Evolutionary conservation across 108 stramenopile genomes (phyloP), one percentile per base, ranked within the genome.

Genomic region (Cyclotella sp.): DNA sequence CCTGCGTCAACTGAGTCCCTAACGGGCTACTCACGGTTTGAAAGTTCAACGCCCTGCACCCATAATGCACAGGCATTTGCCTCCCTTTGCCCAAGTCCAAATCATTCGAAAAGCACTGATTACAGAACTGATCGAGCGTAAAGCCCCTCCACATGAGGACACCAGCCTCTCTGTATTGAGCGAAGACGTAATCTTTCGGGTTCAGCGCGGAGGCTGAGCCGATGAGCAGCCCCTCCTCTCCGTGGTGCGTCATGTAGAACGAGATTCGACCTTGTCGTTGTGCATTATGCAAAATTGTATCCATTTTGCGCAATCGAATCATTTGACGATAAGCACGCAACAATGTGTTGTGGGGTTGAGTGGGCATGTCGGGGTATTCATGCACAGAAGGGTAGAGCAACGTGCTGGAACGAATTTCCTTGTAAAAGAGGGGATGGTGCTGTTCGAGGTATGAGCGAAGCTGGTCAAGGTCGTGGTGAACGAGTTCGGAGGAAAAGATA

Each of bases 21-120:
- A 99, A 89, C 0, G 97, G 97, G 61, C 94, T 88, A 13, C 91
- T 94, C 2, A 99, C 95, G 14, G 99, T 99, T 54, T 98, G 97
- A 68, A 92, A 98, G 79, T 98, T 95, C 44, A 97, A 84, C 12
- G 94, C 95, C 47, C 85, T 73, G 11, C 85, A 87, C 43, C 99
- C 99, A 70, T 99, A 99, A 86, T 99, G 99, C 24, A 99, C 86
- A 13, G 99, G 99, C 99, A 99, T 99, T 83, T 98, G 97, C 24
- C 98, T 70, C 64, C 97, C 99, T 79, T 96, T 97, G 46, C 97
- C 98, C 27, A 93, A 75, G 73, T 98, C 98, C 28, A 75, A 68
- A 34, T 76, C 73, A 79, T 98, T 99, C 68, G 90, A 84, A 73
- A 97, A 97, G 83, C 97, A 98, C 78, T 99, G 99, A 77, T 98